Percentiles rank a stretch among this genome's conserved stretches.
Evolutionary conservation across 352 stramenopile species (phyloP).

Genomic region (Pythium oligandrum): DNA sequence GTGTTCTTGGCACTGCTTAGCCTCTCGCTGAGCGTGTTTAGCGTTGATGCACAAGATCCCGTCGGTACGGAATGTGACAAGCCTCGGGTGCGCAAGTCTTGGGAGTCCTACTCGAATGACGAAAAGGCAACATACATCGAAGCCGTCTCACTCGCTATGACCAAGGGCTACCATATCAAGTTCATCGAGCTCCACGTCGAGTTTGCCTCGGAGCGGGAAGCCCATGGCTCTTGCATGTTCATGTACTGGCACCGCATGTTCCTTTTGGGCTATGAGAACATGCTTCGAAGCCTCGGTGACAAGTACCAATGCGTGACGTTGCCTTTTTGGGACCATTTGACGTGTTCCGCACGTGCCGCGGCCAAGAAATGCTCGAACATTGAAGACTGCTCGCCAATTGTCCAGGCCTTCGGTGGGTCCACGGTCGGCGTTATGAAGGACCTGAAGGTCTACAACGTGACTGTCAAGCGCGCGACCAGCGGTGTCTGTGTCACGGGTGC

Average conservation of each 20-base stretch:
- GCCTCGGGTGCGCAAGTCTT: constrained; percentile 23
- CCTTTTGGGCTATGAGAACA: constrained; percentile 35
- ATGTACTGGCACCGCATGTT: constrained; percentile 33
- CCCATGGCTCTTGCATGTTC: constrained; percentile 22
- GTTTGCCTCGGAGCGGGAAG: constrained; percentile 17
- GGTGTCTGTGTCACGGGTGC: constrained; percentile 12
- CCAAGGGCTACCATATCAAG: constrained; percentile 23
- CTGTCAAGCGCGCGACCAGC: not conserved
- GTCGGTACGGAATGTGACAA: constrained; percentile 11
- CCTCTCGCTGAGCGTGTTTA: too few relatives aligned
- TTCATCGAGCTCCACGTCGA: constrained; percentile 24
- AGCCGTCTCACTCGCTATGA: constrained; percentile 24
- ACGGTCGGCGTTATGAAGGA: not conserved
- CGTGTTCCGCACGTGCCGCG: constrained; percentile 13
- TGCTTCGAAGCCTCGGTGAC: constrained; percentile 25
- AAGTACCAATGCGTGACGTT: constrained; percentile 27
- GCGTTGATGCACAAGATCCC: not conserved
- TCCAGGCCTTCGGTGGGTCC: constrained; percentile 19
- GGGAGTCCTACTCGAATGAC: constrained; percentile 19
- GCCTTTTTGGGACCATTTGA: constrained; percentile 31
- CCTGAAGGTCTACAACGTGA: constrained; percentile 10
- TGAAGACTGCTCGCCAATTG: constrained; percentile 22
- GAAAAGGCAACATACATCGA: constrained; percentile 26
- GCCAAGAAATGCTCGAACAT: constrained; percentile 18
- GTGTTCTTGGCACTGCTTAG: too few relatives aligned